These are phyloP conservation scores for Marasmius fiardii DNA, from an alignment of 1,284 basidiomycete genomes.

Conservation along the genomic window DNA sequence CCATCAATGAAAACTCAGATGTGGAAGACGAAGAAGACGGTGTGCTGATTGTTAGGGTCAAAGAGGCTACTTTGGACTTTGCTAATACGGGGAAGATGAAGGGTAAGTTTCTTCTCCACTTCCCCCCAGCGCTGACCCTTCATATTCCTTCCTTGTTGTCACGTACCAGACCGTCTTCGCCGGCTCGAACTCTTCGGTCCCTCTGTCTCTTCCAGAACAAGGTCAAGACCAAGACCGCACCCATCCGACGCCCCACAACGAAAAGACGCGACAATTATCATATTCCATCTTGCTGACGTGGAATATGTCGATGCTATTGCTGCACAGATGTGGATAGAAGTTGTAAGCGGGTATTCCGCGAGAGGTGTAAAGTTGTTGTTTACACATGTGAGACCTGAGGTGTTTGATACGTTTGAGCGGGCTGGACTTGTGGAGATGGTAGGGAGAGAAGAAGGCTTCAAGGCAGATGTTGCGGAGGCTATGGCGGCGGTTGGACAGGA, in stretches of 20 bases:
- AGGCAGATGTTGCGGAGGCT: constrained; percentile 67
- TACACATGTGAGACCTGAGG: constrained; percentile 65
- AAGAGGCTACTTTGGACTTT: constrained; percentile 84
- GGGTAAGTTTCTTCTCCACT: neutral
- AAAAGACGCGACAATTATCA: constrained; percentile 71
- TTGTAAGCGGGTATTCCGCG: constrained; percentile 63
- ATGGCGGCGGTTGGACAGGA: constrained; percentile 31
- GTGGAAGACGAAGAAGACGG: constrained; percentile 75
- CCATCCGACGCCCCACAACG: constrained; percentile 84
- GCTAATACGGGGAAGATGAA: constrained; percentile 17
- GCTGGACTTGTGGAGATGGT: constrained; percentile 67
- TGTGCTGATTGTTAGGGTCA: constrained; percentile 76
- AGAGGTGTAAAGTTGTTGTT: constrained; percentile 52
- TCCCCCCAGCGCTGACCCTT: constrained; percentile 71
- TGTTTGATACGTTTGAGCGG: constrained; percentile 59
- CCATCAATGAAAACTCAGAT: constrained; percentile 76
- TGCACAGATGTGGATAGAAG: constrained; percentile 81
- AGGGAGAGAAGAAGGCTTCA: constrained; percentile 63
- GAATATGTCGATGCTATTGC: constrained; percentile 85
- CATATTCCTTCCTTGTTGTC: neutral
- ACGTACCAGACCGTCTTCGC: constrained; percentile 66
- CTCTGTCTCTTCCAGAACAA: constrained; percentile 37
- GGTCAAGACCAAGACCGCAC: constrained; percentile 36
- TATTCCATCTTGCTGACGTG: constrained; percentile 89
- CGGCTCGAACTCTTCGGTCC: constrained; percentile 80